Percentiles rank a stretch among this genome's conserved stretches.
Conservation (phyloP, 352 stramenopile genomes). For the Phytophthora europaea region DNA sequence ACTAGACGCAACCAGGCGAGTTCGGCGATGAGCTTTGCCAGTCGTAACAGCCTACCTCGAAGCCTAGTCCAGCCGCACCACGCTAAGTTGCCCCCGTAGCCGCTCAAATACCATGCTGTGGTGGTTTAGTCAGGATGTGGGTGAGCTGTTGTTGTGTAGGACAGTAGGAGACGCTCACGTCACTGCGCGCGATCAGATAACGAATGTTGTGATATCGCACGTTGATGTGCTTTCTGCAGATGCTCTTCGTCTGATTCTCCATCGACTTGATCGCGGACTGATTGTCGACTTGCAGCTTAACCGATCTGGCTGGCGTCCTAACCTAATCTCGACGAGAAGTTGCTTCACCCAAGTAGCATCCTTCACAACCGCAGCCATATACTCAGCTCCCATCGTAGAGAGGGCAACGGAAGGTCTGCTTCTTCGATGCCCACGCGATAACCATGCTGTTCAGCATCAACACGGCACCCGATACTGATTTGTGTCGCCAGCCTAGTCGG, state of each 20-base stretch:
- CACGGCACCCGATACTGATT: neutral
- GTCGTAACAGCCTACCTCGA: slow-evolving; percentile 4
- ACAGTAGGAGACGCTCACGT: slow-evolving; percentile 11
- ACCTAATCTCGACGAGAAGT: neutral
- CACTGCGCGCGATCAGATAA: neutral
- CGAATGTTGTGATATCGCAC: slow-evolving; percentile 9
- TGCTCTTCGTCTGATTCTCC: neutral
- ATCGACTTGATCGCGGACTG: neutral
- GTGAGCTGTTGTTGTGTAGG: slow-evolving; percentile 10
- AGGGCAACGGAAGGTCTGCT: neutral
- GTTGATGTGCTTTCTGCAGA: slow-evolving; percentile 1
- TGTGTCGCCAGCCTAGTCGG: neutral
- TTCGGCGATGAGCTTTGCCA: neutral
- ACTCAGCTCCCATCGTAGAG: neutral
- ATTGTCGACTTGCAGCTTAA: neutral
- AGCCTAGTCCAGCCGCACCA: neutral
- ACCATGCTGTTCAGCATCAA: neutral
- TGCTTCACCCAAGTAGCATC: neutral
- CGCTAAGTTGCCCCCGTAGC: neutral
- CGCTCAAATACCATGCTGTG: slow-evolving; percentile 12
- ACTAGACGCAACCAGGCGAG: neutral
- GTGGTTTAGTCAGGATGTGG: slow-evolving; percentile 14
- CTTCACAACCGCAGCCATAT: neutral
- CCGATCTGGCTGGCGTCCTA: no score
- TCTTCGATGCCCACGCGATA: neutral